Percentiles rank a stretch among this genome's conserved stretches.
Conservation (phyloP, 192 early-diverging fungal genomes). For the Pilaira anomala region DNA sequence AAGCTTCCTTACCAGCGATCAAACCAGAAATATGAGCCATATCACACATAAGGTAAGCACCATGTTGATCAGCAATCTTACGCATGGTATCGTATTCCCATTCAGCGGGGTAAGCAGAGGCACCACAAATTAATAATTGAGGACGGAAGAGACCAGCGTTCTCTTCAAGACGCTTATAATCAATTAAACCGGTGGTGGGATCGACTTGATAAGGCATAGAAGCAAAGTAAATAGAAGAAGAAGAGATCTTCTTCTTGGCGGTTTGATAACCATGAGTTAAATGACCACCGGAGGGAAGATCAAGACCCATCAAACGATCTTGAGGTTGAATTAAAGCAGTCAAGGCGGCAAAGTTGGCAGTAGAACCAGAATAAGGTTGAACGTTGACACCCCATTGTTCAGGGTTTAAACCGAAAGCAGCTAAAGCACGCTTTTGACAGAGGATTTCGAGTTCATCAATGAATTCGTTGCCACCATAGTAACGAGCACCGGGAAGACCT, state of each 20-base stretch:
- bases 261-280: constrained; percentile 99
- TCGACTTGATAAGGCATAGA: constrained; percentile 98
- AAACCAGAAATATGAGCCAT: constrained; percentile 99
- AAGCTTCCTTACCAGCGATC: constrained; percentile 87
- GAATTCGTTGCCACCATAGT: constrained; percentile 99
- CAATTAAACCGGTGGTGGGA: constrained; percentile 79
- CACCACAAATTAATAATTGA: constrained; percentile 98
- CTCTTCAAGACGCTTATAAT: constrained; percentile 93
- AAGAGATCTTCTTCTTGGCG: constrained; percentile 99
- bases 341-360: constrained; percentile 98
- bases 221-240: constrained; percentile 99
- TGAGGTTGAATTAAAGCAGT: constrained; percentile 94
- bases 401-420: constrained; percentile 85
- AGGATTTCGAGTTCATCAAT: constrained; percentile 95
- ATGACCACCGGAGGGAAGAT: constrained; percentile 99
- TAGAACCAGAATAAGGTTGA: constrained; percentile 98
- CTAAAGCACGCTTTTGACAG: constrained; percentile 93
- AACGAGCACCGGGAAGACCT: constrained; percentile 97
- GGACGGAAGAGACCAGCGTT: constrained; percentile 95
- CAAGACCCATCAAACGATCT: constrained; percentile 99
- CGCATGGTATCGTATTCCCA: constrained; percentile 98
- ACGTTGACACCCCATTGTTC: constrained; percentile 99
- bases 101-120: constrained; percentile 96
- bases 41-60: constrained; percentile 95
- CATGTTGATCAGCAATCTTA: constrained; percentile 94